These are phyloP conservation scores for Spirogloea muscicola DNA, from an alignment of 139 green algal species.

Conservation along the genomic window DNA sequence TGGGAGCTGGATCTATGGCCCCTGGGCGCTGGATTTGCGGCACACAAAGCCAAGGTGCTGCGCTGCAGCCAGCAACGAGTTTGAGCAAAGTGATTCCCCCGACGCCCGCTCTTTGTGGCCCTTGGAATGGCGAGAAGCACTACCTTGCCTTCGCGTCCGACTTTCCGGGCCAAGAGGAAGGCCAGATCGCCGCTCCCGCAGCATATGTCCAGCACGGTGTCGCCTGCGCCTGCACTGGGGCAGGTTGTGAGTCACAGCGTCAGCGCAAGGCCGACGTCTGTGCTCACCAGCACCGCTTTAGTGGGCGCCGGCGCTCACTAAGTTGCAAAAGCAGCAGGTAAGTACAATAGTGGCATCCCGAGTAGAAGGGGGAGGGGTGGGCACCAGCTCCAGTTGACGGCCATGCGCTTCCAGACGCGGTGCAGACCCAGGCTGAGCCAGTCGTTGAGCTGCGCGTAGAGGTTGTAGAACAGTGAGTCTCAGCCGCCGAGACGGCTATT, in stretches of 20 bases:
- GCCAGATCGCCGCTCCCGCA: conserved; percentile 91
- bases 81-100: too few relatives aligned
- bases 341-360: too few relatives aligned
- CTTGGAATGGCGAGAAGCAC: not conserved
- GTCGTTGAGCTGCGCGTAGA: conserved; percentile 79
- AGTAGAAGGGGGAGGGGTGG: too few relatives aligned
- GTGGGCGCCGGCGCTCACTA: too few relatives aligned
- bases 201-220: conserved; percentile 81
- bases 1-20: not conserved
- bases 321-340: too few relatives aligned
- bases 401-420: conserved; percentile 89
- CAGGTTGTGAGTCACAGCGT: too few relatives aligned
- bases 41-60: too few relatives aligned
- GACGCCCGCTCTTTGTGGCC: too few relatives aligned
- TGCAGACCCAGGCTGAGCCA: conserved; percentile 86
- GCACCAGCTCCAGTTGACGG: conserved; percentile 77
- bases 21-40: not conserved
- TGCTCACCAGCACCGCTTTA: too few relatives aligned
- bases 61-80: too few relatives aligned
- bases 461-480: too few relatives aligned
- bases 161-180: conserved; percentile 69
- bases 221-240: conserved; percentile 54
- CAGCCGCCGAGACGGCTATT: not conserved
- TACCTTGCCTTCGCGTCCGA: conserved; percentile 67
- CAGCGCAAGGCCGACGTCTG: too few relatives aligned